Evolutionary conservation across 805 yeast genomes (phyloP), one percentile per base, ranked within the genome.

Genomic region (Tetrapisispora namnaoensis): DNA sequence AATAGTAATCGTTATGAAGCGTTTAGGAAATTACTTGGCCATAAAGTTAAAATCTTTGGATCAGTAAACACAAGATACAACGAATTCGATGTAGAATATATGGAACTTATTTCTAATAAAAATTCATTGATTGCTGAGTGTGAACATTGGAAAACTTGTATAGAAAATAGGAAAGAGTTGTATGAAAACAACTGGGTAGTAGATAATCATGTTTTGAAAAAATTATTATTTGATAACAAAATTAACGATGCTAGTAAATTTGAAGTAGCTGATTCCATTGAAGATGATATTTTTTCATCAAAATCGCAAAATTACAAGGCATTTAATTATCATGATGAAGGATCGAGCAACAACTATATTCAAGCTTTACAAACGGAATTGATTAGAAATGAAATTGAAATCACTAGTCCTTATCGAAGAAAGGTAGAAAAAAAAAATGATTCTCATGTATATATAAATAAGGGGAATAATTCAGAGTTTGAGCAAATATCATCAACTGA

Each of bases 141-240:
- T 9, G 51, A 55, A 9, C 70, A 71, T 61, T 73, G 77, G 76
- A 51, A 51, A 27, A 47, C 43, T 7, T 58, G 67, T 0, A 32
- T 71, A 35, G 37, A 52, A 8, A 48, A 52, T 20, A 55, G 70
- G 40, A 47, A 53, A 9, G 42, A 53, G 9, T 49, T 71, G 28
- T 42, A 43, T 4, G 53, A 52, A 1, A 42, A 32, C 18, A 71
- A 74, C 0, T 73, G 77, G 77, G 52, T 54, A 18, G 32, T 57
- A 2, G 54, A 49, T 42, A 28, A 20, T 17, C 34, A 61, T 17
- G 18, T 14, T 11, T 18, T 36, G 5, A 16, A 10, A 42, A n/a
- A 43, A 27, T 14, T 30, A 18, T 27, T 35, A 20, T 36, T 32
- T 36, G 14, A 20, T 27, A 20, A 27, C 7, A 7, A 21, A 10